These are phyloP conservation scores for Azolla pinnata DNA, from an alignment of 75 land plant species.

Conservation along the genomic window DNA sequence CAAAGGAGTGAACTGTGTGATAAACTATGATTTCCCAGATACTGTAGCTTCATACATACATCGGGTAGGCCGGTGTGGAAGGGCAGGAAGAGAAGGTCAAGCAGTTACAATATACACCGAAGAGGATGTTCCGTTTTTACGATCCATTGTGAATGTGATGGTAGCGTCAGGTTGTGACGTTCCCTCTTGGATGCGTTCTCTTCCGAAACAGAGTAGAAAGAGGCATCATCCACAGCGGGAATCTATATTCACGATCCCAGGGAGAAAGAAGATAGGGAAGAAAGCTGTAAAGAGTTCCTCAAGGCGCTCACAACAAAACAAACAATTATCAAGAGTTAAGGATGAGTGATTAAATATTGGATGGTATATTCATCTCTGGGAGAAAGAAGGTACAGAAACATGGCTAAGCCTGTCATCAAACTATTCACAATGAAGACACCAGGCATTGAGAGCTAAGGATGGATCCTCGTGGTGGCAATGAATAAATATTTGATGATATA, in stretches of 20 bases:
- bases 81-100: constrained; percentile 85
- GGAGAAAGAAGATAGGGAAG: background rate
- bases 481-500: no score
- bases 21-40: constrained; percentile 72
- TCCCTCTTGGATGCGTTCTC: constrained; percentile 68
- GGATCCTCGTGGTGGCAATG: no score
- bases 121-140: constrained; percentile 64
- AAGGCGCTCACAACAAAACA: no score
- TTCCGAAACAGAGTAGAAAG: constrained; percentile 51
- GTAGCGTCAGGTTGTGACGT: constrained; percentile 82
- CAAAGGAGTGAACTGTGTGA: constrained; percentile 91
- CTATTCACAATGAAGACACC: no score
- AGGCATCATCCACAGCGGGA: constrained; percentile 52
- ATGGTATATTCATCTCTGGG: no score
- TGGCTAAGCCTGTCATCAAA: no score
- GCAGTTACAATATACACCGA: constrained; percentile 82
- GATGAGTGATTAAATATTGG: no score
- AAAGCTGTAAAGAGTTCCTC: background rate
- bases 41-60: constrained; percentile 81
- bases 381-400: no score
- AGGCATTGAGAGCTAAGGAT: no score
- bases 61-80: constrained; percentile 84
- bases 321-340: no score
- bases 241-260: constrained; percentile 29
- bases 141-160: constrained; percentile 85